Evolutionary conservation across 306 rosid species (phyloP).

Genomic region (Mucuna pruriens): DNA sequence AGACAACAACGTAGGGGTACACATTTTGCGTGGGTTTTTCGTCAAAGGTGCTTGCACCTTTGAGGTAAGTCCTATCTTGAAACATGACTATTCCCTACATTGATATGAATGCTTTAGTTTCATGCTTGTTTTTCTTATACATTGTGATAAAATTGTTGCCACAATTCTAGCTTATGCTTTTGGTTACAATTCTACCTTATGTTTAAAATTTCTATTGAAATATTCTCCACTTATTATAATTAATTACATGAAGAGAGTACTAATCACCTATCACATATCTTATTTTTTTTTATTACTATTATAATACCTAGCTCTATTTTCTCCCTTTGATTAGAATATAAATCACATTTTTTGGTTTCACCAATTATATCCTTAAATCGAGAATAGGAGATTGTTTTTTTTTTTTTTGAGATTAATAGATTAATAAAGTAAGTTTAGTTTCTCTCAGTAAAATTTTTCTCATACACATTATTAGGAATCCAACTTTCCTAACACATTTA

Average conservation of each 20-base stretch:
- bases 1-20: not conserved
- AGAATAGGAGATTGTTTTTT: too few species aligned
- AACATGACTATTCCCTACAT: not conserved
- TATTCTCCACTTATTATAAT: not conserved
- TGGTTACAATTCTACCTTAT: too few species aligned
- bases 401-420: too few species aligned
- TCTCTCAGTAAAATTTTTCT: too few species aligned
- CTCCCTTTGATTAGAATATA: not conserved
- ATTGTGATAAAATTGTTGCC: not conserved
- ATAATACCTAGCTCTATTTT: not conserved
- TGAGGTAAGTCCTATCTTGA: slow-evolving; percentile 33
- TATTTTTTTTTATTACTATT: not conserved
- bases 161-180: too few species aligned
- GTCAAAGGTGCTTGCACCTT: not conserved
- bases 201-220: not conserved
- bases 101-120: not conserved
- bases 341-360: not conserved
- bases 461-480: too few species aligned
- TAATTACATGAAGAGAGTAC: too few species aligned
- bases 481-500: too few species aligned
- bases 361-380: too few species aligned
- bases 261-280: not conserved
- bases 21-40: not conserved
- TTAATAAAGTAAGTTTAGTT: too few species aligned
- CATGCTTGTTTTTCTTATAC: not conserved